Evolutionary conservation across 140 eudicot species (phyloP), one percentile per base, ranked within the genome.

Genomic region (Cichorium intybus): DNA sequence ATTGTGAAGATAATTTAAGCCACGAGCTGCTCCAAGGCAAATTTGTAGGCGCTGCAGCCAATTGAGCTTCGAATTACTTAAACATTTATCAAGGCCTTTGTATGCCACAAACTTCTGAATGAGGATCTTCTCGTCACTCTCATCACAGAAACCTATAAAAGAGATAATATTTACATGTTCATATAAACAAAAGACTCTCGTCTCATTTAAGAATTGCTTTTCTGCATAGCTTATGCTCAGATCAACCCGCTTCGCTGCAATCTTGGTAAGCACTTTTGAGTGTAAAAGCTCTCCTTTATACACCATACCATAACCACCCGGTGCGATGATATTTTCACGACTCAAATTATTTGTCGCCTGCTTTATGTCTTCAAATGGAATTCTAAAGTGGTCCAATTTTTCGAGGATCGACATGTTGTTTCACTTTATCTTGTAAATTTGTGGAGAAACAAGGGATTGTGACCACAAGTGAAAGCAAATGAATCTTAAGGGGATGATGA

Each of bases 111-210:
- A 72, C 29, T 62, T 64, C 18, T 72, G 48, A 0, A 72, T 57
- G 43, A 72, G 56, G 24, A 72, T 39, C 57, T 24, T 60, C 20
- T 52, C 48, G 3, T 27, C 8, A 18, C 34, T 0, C 46, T 71
- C 77, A 1, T 71, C 62, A 26, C 76, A 71, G 21, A 60, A 71
- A 6, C 76, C 76, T 17, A 71, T 35, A 61, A 71, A 58, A 51
- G 70, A 20, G 20, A 51, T 55, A 8, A 71, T 27, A 27, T 71
- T 71, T 39, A 0, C 46, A 29, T 71, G 77, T 27, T 71, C 26
- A 27, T 34, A 63, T 24, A 45, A 24, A n/a, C 56, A 24, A 24
- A 37, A 34, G 29, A 62, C 62, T 12, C 27, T 28, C 23, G 61
- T 39, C 47, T 71, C 77, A 20, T 18, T 50, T 5, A 35, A 2